Evolutionary conservation across 192 early-diverging fungal genomes (phyloP).

Genomic region (Phlyctochytrium arcticum): DNA sequence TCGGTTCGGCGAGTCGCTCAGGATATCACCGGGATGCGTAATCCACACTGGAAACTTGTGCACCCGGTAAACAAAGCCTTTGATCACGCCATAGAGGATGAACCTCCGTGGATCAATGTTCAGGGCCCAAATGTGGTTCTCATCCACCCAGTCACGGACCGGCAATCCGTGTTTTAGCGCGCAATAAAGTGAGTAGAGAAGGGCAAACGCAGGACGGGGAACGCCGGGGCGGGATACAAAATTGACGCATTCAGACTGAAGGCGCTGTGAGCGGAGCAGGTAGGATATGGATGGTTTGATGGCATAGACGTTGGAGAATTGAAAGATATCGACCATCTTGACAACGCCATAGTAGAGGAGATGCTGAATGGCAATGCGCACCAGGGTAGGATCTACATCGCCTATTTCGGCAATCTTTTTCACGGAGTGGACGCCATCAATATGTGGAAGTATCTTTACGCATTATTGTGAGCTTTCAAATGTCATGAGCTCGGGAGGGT

Average conservation of each 20-base stretch:
- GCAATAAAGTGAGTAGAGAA: conserved; percentile 75
- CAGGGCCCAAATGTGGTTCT: conserved; percentile 58
- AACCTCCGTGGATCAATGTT: conserved; percentile 84
- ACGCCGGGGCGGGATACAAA: conserved; percentile 61
- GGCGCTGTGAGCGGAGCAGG: conserved; percentile 55
- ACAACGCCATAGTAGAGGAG: conserved; percentile 92
- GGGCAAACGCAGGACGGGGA: conserved; percentile 58
- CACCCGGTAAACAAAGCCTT: conserved; percentile 77
- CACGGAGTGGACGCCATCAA: conserved; percentile 85
- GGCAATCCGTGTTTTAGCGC: conserved; percentile 71
- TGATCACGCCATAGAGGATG: conserved; percentile 85
- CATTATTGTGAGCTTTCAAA: background rate
- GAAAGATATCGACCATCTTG: conserved; percentile 86
- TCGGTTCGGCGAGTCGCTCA: background rate
- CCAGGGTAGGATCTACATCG: conserved; percentile 72
- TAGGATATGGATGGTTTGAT: conserved; percentile 58
- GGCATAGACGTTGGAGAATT: conserved; percentile 87
- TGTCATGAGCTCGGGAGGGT: background rate
- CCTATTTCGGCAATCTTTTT: conserved; percentile 73
- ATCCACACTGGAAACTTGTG: conserved; percentile 80
- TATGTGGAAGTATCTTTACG: conserved; percentile 59
- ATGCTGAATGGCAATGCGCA: conserved; percentile 81
- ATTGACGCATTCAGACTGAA: conserved; percentile 72
- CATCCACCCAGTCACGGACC: conserved; percentile 83
- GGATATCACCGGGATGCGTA: background rate